Evolutionary conservation across 2,329 filamentous ascomycete species (phyloP), one percentile per base, ranked within the genome.

Genomic region (Zasmidium citrigriseum): DNA sequence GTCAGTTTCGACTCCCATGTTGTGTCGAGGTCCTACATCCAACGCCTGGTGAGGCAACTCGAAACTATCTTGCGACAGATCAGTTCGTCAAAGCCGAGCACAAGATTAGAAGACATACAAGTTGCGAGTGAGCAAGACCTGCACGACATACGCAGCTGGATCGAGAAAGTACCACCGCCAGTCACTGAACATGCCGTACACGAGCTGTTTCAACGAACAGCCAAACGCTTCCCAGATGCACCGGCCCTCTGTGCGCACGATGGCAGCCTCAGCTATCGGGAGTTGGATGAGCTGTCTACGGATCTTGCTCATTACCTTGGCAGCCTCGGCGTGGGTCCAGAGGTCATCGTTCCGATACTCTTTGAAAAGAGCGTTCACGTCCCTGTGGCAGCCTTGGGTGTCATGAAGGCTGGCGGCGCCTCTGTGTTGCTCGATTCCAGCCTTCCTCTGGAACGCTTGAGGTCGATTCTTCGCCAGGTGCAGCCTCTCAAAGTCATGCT

Each of bases 171-270:
- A 7, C 34, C 34, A 16, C 18, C 34, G 34, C 34, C 34, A 16
- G 34, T 16, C 4, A 41, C 34, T 41, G 34, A 41, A 16, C 5
- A 7, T n/a, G 18, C 34, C 14, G 34, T 41, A 11, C 5, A 41
- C 16, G 34, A 41, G 7, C 34, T 41, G 34, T 41, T 41, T n/a
- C 34, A 41, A 4, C 14, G 14, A 11, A 16, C 34, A 41, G 34
- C 34, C 7, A 41, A 22, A 93, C 96, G 62, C 76, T 81, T 1
- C 73, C 93, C 34, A 11, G 34, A 41, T n/a, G 4, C 5, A 41
- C 34, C 34, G 16, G 5, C 61, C 9, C 52, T 64, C 18, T 55
- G 46, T 25, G 50, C 67, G 9, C 66, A 64, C 54, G 67, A 70
- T 53, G 67, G 65, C 16, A 55, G 54, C 3, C 58, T 64, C 46